A percentile compares a stretch with the other conserved stretches of the same genome.
phyloP scores from a whole-genome alignment of 148 eudicot species.

The Fagopyrum homotropicum region DNA sequence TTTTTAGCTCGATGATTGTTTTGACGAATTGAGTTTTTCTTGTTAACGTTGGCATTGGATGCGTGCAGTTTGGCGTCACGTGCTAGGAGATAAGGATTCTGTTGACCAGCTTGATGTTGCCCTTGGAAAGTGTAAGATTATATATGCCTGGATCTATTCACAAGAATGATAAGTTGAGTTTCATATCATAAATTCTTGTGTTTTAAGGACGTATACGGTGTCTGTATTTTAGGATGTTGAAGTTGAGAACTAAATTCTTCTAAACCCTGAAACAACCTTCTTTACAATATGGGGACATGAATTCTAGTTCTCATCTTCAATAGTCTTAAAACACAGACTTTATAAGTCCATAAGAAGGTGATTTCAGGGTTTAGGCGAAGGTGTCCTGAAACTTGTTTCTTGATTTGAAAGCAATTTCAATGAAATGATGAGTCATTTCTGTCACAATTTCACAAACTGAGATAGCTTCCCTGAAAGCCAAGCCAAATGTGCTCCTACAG shows the following conservation, averaged over 20 bases:
- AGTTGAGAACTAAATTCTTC: not conserved
- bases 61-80: slow-evolving; percentile 90
- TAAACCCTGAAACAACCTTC: too few relatives aligned
- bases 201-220: not conserved
- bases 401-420: not conserved
- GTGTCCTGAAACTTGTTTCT: not conserved
- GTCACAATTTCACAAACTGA: not conserved
- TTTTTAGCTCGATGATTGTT: not conserved
- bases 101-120: slow-evolving; percentile 70
- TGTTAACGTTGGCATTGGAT: slow-evolving; percentile 5
- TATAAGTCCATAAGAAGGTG: not conserved
- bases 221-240: not conserved
- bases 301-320: too few relatives aligned
- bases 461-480: not conserved
- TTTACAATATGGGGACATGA: too few relatives aligned
- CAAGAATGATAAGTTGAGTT: too few relatives aligned
- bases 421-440: not conserved
- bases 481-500: slow-evolving; percentile 5
- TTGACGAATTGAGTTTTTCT: not conserved
- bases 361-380: not conserved
- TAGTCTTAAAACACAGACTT: too few relatives aligned
- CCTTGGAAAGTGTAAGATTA: slow-evolving; percentile 76
- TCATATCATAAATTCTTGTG: not conserved
- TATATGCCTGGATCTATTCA: not conserved
- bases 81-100: slow-evolving; percentile 65